A percentile compares a stretch with the other conserved stretches of the same genome.
These are phyloP conservation scores for Tremella yokohamensis DNA, from an alignment of 768 basidiomycete species.

Conservation along the genomic window DNA sequence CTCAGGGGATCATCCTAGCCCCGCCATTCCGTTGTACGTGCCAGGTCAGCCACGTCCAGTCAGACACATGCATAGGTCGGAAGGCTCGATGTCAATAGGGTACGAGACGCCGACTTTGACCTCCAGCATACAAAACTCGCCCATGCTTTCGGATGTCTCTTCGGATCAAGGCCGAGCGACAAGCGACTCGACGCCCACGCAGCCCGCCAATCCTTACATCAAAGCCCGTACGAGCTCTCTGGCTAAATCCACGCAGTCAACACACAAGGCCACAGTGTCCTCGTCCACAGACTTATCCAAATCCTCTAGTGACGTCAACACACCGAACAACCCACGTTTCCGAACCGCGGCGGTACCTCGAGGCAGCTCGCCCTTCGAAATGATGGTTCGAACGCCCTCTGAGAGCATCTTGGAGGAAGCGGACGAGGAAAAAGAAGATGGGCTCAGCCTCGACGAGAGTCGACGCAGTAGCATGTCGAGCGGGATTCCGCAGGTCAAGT, in stretches of 20 bases:
- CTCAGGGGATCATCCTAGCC: slow-evolving; percentile 7
- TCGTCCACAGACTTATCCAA: too few species aligned
- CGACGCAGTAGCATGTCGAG: too few species aligned
- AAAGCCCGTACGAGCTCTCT: slow-evolving; percentile 21
- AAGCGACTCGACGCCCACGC: slow-evolving; percentile 25
- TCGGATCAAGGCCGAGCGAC: slow-evolving; percentile 9
- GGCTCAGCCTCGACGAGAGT: too few species aligned
- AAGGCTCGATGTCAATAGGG: slow-evolving; percentile 31
- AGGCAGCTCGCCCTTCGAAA: too few species aligned
- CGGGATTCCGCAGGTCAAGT: too few species aligned
- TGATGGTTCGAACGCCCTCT: too few species aligned
- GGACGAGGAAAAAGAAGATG: too few species aligned
- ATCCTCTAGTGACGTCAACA: too few species aligned
- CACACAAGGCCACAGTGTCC: neutral
- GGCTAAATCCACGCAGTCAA: slow-evolving; percentile 17
- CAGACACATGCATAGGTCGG: slow-evolving; percentile 28
- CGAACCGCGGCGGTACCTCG: too few species aligned
- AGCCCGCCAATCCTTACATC: slow-evolving; percentile 3
- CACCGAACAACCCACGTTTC: too few species aligned
- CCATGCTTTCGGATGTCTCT: slow-evolving; percentile 6
- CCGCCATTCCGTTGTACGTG: slow-evolving; percentile 28
- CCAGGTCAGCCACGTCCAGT: slow-evolving; percentile 44
- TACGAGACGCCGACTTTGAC: slow-evolving; percentile 22
- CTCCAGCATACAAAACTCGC: slow-evolving; percentile 12
- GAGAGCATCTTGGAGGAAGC: too few species aligned